Evolutionary conservation across 2,329 filamentous ascomycete species (phyloP), one percentile per base, ranked within the genome.

Genomic region (Parastagonospora avenae): DNA sequence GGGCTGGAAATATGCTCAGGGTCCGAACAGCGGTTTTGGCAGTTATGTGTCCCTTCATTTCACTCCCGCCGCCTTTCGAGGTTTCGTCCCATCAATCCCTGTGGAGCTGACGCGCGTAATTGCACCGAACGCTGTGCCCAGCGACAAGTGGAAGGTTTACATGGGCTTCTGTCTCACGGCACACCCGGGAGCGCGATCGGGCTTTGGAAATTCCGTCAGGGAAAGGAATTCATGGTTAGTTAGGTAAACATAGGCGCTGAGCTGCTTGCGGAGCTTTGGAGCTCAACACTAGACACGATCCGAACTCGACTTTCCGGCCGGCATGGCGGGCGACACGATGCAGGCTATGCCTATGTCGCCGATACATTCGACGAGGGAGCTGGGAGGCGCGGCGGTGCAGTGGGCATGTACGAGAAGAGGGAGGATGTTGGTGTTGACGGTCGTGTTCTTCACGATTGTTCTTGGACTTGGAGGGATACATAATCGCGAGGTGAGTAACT

Each of bases 351-450:
- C 60, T 19, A 63, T 66, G 59, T 66, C 65, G 38, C 63, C 64
- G 30, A 52, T 57, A 41, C 60, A 60, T 15, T 60, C 62, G 42
- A 57, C 64, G 30, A 49, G 50, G 16, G 54, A 62, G 19, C 38
- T 70, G 33, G 60, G 62, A 16, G 57, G 56, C 52, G 71, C 71
- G 12, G 66, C 61, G 11, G 43, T 70, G 10, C 61, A 63, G 42
- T 72, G 67, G 67, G 58, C 55, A 8, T 63, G 62, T 35, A 60
- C 66, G 19, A 46, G 69, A 42, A 63, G 70, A 52, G 71, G 70
- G 30, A 63, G 69, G 46, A 60, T 56, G 29, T 31, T 68, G 32
- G 47, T 66, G 8, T 27, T 69, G 38, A 55, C 55, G 8, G 45
- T 59, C 9, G 29, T 66, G 16, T 50, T 68, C 28, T 51, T 65